phyloP scores from a whole-genome alignment of 306 rosid species.

The Fagus sylvatica region DNA sequence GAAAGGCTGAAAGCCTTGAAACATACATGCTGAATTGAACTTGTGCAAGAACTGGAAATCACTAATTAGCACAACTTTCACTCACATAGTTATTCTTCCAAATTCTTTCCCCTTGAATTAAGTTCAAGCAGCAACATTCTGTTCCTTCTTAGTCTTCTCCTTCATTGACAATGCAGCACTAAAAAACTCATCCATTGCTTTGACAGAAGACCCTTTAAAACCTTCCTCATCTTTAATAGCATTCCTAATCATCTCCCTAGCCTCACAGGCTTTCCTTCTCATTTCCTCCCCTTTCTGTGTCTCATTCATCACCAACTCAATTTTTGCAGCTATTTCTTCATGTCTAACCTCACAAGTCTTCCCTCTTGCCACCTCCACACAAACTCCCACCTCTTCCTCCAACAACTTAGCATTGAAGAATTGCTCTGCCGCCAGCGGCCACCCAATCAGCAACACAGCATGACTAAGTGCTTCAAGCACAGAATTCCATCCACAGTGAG shows the following conservation, averaged over 20 bases:
- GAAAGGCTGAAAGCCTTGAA: no score
- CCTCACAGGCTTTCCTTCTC: constrained; percentile 37
- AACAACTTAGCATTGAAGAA: constrained; percentile 56
- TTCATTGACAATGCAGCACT: constrained; percentile 19
- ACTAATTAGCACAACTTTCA: no score
- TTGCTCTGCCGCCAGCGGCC: constrained; percentile 82
- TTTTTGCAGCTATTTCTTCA: constrained; percentile 39
- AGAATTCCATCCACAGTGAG: constrained; percentile 84
- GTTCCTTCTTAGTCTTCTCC: background rate
- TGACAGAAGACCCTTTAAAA: constrained; percentile 43
- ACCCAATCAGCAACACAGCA: constrained; percentile 66
- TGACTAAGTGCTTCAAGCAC: constrained; percentile 56
- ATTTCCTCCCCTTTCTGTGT: constrained; percentile 40
- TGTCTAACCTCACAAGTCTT: constrained; percentile 42
- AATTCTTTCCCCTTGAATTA: no score
- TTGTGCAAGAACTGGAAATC: no score
- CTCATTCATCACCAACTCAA: constrained; percentile 50
- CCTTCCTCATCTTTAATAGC: constrained; percentile 36
- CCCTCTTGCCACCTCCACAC: constrained; percentile 72
- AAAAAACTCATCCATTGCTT: constrained; percentile 51
- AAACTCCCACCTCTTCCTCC: constrained; percentile 59
- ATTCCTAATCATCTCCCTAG: constrained; percentile 25
- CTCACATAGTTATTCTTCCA: no score
- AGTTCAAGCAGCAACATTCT: no score
- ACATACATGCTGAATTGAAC: no score